These are phyloP conservation scores for Piper longum DNA, from an alignment of 164 flowering plant species.

Conservation along the genomic window DNA sequence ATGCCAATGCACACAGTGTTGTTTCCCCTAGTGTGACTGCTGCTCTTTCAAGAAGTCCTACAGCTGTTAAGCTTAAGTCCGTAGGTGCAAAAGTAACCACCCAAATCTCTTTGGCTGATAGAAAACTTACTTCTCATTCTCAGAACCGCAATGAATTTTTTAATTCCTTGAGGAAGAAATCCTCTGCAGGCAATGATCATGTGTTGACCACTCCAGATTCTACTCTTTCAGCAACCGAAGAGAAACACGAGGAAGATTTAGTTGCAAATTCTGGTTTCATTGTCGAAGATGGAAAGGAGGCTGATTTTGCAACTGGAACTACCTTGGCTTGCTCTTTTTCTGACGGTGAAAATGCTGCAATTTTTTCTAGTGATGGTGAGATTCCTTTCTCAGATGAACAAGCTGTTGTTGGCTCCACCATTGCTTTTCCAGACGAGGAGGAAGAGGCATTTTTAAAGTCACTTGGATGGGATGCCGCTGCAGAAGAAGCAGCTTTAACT, in stretches of 20 bases:
- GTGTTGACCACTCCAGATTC: slow-evolving; percentile 21
- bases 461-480: slow-evolving; percentile 88
- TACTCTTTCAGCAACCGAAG: slow-evolving; percentile 15
- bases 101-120: slow-evolving; percentile 32
- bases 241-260: slow-evolving; percentile 23
- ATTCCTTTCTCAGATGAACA: slow-evolving; percentile 9
- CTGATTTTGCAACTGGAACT: slow-evolving; percentile 5
- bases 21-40: slow-evolving; percentile 26
- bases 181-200: slow-evolving; percentile 12
- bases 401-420: slow-evolving; percentile 6
- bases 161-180: slow-evolving; percentile 64
- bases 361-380: slow-evolving; percentile 25
- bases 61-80: slow-evolving; percentile 29
- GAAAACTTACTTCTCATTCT: slow-evolving; percentile 45
- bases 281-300: slow-evolving; percentile 16
- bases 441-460: slow-evolving; percentile 72
- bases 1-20: slow-evolving; percentile 19
- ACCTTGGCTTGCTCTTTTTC: slow-evolving; percentile 11
- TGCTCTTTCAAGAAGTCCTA: slow-evolving; percentile 27
- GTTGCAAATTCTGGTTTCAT: slow-evolving; percentile 16
- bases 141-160: slow-evolving; percentile 78
- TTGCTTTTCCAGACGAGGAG: slow-evolving; percentile 43
- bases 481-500: slow-evolving; percentile 72
- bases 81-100: slow-evolving; percentile 18
- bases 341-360: slow-evolving; percentile 16